Evolutionary conservation across 1,284 basidiomycete species (phyloP).

Genomic region (Leccinum subrobustum): DNA sequence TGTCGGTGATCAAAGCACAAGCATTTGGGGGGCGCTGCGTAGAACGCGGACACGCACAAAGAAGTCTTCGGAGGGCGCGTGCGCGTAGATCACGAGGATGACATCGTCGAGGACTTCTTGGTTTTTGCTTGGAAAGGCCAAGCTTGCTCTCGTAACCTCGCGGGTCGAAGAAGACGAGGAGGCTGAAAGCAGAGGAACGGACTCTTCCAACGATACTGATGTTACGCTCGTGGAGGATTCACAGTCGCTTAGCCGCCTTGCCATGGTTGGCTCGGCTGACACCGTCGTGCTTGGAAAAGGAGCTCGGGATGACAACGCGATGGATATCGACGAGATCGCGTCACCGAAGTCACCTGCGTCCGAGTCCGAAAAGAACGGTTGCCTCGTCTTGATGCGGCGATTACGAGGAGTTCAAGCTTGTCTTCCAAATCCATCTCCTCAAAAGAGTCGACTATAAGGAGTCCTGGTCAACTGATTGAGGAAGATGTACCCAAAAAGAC

Average conservation of each 20-base stretch:
- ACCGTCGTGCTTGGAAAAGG: slow-evolving; percentile 72
- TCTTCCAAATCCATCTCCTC: slow-evolving; percentile 31
- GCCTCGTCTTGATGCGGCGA: slow-evolving; percentile 32
- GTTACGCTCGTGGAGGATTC: slow-evolving; percentile 80
- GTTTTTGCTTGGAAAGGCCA: slow-evolving; percentile 75
- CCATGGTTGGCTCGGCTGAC: slow-evolving; percentile 36
- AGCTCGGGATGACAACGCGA: slow-evolving; percentile 50
- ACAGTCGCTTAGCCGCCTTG: slow-evolving; percentile 35
- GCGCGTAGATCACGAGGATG: slow-evolving; percentile 62
- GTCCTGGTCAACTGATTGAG: slow-evolving; percentile 22
- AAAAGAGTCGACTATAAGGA: slow-evolving; percentile 45
- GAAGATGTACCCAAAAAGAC: slow-evolving; percentile 44
- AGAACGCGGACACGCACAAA: slow-evolving; percentile 71
- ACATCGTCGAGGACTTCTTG: slow-evolving; percentile 67
- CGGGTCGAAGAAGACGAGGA: slow-evolving; percentile 88
- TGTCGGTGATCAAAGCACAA: slow-evolving; percentile 84
- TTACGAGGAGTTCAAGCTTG: slow-evolving; percentile 30
- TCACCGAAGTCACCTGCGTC: slow-evolving; percentile 33
- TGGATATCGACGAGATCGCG: slow-evolving; percentile 48
- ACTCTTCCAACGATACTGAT: slow-evolving; percentile 81
- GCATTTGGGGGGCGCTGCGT: slow-evolving; percentile 75
- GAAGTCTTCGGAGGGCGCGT: slow-evolving; percentile 69
- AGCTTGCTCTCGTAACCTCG: slow-evolving; percentile 89
- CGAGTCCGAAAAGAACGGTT: slow-evolving; percentile 46
- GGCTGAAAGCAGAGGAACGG: slow-evolving; percentile 65